Base-by-base conservation (phyloP, 2,329 filamentous ascomycete species). In the Phymatotrichopsis omnivora region DNA sequence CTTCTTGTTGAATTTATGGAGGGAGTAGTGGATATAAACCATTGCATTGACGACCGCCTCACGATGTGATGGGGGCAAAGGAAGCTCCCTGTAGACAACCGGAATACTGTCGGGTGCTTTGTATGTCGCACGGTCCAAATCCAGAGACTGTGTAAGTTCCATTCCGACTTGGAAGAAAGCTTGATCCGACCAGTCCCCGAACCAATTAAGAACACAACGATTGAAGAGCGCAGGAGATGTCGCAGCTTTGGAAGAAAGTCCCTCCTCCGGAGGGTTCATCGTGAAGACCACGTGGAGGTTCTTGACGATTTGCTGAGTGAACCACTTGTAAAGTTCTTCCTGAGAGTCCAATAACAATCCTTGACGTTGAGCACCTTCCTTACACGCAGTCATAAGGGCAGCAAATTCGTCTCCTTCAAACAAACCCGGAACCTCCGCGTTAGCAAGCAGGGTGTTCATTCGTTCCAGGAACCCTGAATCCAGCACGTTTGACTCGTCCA, bases 311-410 rank as follows among this genome's bases (percentile, higher is more conserved):
- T 99, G 91, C 59, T 93, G 85, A 0, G 93, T 98, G 68, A 99
- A 99, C 91, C 91, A 99, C 68, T 96, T 96, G 73, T 98, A 98
- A n/a, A 98, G 72, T 65, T 99, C 91, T 67, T 99, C 93, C 57
- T 94, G 87, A 1, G 91, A 96, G 66, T 99, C 91, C 1, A 98
- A 75, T 48, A 96, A 78, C 47, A 96, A 73, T 36, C 91, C 91
- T 68, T 98, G 91, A 52, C 87, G 81, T 64, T 98, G 91, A 16
- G 91, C 89, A 49, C 91, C 93, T 68, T 99, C 91, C 64, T 95
- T 96, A 70, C 93, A 98, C 44, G 87, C 86, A 20, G 93, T 98
- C 91, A 99, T 96, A 54, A 99, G 70, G n/a, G 91, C 84, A 12
- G 91, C 86, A 58, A 93, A 89, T 57, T 98, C 91, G 58, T 99